Conservation (phyloP, 129 eudicot genomes). For the Artemisia argyi region DNA sequence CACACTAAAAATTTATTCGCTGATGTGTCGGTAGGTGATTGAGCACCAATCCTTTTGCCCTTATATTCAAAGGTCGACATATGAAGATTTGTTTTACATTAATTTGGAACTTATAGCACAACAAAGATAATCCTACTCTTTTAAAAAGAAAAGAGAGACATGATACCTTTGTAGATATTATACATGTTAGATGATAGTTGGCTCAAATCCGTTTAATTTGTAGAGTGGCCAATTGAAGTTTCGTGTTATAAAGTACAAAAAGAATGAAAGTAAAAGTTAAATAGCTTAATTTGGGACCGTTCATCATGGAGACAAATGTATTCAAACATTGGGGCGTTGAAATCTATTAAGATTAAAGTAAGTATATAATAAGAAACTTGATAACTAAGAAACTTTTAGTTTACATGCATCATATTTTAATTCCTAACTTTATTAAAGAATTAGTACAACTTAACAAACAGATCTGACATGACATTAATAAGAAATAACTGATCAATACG, state of each 20-base stretch:
- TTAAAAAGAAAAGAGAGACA: background rate
- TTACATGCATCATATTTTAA: background rate
- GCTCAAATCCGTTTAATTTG: too few species aligned
- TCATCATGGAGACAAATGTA: background rate
- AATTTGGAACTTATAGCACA: too few species aligned
- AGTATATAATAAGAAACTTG: background rate
- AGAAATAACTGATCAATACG: too few species aligned
- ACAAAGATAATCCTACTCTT: too few species aligned
- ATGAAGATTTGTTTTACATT: too few species aligned
- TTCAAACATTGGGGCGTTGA: background rate
- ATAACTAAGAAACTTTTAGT: background rate
- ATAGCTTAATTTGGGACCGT: background rate
- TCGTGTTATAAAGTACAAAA: background rate
- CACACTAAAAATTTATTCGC: too few species aligned
- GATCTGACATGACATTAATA: background rate
- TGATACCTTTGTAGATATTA: background rate
- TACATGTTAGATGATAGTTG: too few species aligned
- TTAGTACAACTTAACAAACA: background rate
- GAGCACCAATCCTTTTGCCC: too few species aligned
- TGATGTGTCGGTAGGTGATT: too few species aligned
- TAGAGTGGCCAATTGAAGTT: too few species aligned
- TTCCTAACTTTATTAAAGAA: background rate
- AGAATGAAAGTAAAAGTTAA: background rate
- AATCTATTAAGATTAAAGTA: background rate
- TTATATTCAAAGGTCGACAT: too few species aligned